Conservation (phyloP, 768 basidiomycete genomes). For the Lentinula raphanica region DNA sequence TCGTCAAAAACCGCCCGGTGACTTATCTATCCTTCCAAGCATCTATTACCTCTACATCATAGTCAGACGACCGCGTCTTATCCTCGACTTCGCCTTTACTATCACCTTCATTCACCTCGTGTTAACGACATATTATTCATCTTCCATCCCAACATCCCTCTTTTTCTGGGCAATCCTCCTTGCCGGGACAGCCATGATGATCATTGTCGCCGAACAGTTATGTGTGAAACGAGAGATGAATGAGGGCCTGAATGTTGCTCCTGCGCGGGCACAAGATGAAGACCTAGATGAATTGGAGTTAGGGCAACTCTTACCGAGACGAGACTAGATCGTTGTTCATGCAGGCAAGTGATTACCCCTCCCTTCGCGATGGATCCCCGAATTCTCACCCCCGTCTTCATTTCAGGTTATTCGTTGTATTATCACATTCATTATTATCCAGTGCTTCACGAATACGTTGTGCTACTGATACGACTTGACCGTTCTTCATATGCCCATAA, state of each 20-base stretch:
- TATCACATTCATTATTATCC: not conserved
- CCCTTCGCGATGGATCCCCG: not conserved
- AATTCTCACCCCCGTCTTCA: not conserved
- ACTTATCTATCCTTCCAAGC: constrained; percentile 20
- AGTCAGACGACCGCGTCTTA: constrained; percentile 85
- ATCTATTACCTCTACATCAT: constrained; percentile 83
- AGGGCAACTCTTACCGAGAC: constrained; percentile 35
- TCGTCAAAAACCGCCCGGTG: not conserved
- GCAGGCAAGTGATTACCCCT: not conserved
- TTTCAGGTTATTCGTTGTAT: not conserved
- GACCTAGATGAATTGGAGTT: constrained; percentile 56
- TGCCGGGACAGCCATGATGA: constrained; percentile 64
- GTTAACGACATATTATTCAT: constrained; percentile 88
- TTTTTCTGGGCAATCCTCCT: constrained; percentile 89
- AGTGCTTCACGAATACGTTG: not conserved
- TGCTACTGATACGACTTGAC: not conserved
- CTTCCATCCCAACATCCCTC: constrained; percentile 75
- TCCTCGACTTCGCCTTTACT: constrained; percentile 92
- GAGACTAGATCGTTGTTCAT: constrained; percentile 24
- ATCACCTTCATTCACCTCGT: constrained; percentile 89
- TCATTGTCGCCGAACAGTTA: constrained; percentile 84
- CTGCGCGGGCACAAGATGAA: constrained; percentile 47
- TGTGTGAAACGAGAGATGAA: constrained; percentile 88
- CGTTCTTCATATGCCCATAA: no score
- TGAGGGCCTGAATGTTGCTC: constrained; percentile 64